A percentile compares a stretch with the other conserved stretches of the same genome.
These are phyloP conservation scores for Cryptococcus sp. DNA, from an alignment of 1,284 basidiomycete species.

Conservation along the genomic window DNA sequence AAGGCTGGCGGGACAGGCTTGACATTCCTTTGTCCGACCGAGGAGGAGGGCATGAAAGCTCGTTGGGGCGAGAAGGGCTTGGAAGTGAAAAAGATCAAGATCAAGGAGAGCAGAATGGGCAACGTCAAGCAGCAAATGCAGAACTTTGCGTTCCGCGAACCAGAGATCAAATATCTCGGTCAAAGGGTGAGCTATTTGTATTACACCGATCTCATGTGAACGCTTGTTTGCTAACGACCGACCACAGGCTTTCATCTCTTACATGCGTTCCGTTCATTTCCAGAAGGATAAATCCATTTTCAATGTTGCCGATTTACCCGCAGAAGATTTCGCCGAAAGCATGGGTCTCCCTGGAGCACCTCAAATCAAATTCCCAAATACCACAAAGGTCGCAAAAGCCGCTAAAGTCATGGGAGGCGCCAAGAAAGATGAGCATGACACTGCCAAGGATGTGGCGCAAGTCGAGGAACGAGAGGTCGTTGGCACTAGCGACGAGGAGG, in stretches of 20 bases:
- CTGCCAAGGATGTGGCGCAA: slow-evolving; percentile 20
- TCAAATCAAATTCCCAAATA: slow-evolving; percentile 92
- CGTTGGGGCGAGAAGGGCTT: slow-evolving; percentile 74
- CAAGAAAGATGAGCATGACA: slow-evolving; percentile 26
- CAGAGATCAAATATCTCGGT: slow-evolving; percentile 95
- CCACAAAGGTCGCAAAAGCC: slow-evolving; percentile 65
- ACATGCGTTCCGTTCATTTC: slow-evolving; percentile 87
- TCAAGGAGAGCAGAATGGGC: slow-evolving; percentile 81
- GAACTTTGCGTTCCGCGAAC: slow-evolving; percentile 89
- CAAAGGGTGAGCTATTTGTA: slow-evolving; percentile 70
- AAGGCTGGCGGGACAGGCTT: slow-evolving; percentile 86
- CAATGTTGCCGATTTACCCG: slow-evolving; percentile 78
- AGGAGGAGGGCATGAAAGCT: slow-evolving; percentile 84
- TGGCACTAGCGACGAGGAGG: slow-evolving; percentile 25
- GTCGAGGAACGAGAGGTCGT: slow-evolving; percentile 20
- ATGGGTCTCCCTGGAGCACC: slow-evolving; percentile 93
- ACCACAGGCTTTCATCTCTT: slow-evolving; percentile 87
- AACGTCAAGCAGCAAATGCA: slow-evolving; percentile 87
- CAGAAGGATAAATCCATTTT: slow-evolving; percentile 95
- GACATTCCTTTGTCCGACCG: slow-evolving; percentile 81
- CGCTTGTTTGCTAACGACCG: neutral
- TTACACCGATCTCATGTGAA: neutral
- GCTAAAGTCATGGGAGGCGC: slow-evolving; percentile 26
- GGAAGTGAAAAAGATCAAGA: slow-evolving; percentile 80
- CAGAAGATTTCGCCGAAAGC: slow-evolving; percentile 81